Evolutionary conservation across 257 asterid genomes (phyloP), one percentile per base, ranked within the genome.

Genomic region (Nemophila menziesii): DNA sequence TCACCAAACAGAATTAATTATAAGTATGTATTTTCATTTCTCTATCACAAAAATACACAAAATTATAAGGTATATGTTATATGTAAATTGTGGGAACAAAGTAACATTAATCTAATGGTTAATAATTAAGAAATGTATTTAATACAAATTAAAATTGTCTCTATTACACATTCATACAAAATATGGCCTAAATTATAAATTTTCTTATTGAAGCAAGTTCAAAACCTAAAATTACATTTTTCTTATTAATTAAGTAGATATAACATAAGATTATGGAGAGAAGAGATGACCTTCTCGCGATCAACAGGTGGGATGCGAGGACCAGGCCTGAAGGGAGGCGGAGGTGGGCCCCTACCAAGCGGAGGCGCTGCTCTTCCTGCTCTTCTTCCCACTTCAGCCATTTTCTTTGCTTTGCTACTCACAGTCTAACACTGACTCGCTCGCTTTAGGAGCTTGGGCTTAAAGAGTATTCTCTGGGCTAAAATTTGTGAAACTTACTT

Each of bases 211-310:
- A n/a, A n/a, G n/a, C n/a, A n/a, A n/a, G n/a, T n/a, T n/a, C n/a
- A n/a, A n/a, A n/a, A n/a, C n/a, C n/a, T n/a, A n/a, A n/a, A n/a
- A n/a, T n/a, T n/a, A n/a, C n/a, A n/a, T n/a, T n/a, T n/a, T n/a
- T n/a, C n/a, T n/a, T n/a, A n/a, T n/a, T n/a, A n/a, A n/a, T n/a
- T n/a, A n/a, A n/a, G n/a, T n/a, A n/a, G n/a, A n/a, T n/a, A n/a
- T n/a, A n/a, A n/a, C 17, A 42, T 4, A 27, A 8, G 44, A 11
- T 36, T 22, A 36, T 9, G 16, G 12, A 37, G 5, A 22, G 20
- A 8, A 20, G 12, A 29, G 17, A 51, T 16, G 24, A 82, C 94
- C 92, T 82, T 79, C 74, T 82, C 94, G 13, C 87, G 92, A 52
- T 82, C 87, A 37, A 82, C 77, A 43, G 92, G 77, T 39, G 45